Evolutionary conservation across 139 green algal species (phyloP).

Genomic region (Trebouxia sp.): DNA sequence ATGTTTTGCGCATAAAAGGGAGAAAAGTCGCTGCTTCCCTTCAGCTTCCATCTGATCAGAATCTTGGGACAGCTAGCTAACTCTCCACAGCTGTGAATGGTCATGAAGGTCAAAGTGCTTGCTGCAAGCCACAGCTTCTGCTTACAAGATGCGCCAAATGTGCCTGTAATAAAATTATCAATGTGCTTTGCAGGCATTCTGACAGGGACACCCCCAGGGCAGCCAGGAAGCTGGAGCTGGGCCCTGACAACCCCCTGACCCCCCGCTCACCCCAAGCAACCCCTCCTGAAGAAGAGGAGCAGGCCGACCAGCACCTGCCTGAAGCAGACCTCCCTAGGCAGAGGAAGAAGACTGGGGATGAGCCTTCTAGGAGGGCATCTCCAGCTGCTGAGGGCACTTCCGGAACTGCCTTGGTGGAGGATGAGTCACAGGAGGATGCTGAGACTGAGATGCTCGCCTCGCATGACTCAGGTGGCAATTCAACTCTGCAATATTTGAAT

Average conservation of each 20-base stretch:
- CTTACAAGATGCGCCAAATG: not conserved
- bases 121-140: not conserved
- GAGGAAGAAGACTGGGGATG: constrained; percentile 19
- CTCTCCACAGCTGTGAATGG: too few species aligned
- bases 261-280: not conserved
- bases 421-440: not conserved
- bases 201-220: not conserved
- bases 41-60: too few species aligned
- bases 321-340: not conserved
- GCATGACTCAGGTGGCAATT: too few species aligned
- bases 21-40: too few species aligned
- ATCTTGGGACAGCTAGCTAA: too few species aligned
- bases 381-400: too few species aligned
- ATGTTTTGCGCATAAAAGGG: too few species aligned
- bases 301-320: not conserved
- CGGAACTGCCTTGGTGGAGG: too few species aligned
- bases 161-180: not conserved
- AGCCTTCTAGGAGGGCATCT: not conserved
- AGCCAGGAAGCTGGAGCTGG: not conserved
- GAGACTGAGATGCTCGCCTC: not conserved
- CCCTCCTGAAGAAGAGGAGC: not conserved
- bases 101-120: too few species aligned
- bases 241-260: not conserved
- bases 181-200: not conserved
- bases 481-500: too few species aligned